These are phyloP conservation scores for Psilocybe tampanensis DNA, from an alignment of 768 basidiomycete species.

Conservation along the genomic window DNA sequence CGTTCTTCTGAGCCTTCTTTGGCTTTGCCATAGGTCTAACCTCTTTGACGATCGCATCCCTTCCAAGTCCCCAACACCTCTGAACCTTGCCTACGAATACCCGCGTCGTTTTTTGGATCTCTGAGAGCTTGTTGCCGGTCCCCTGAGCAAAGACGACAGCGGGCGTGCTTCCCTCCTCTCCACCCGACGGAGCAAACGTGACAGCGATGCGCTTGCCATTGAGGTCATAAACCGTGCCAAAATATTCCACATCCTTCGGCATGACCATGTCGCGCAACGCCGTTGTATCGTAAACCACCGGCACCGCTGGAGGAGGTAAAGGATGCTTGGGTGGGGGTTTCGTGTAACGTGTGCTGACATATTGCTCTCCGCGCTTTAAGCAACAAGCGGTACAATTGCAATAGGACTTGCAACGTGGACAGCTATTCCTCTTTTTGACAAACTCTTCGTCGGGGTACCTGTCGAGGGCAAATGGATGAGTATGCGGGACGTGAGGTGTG, in stretches of 20 bases:
- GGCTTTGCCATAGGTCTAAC: neutral
- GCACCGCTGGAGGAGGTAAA: neutral
- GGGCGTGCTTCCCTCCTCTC: neutral
- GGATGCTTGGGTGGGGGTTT: conserved; percentile 2
- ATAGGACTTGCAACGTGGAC: conserved; percentile 44
- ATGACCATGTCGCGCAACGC: neutral
- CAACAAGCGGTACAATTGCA: conserved; percentile 55
- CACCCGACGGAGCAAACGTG: conserved; percentile 18
- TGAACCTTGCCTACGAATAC: conserved; percentile 34
- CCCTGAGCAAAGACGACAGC: conserved; percentile 20
- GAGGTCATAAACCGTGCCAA: conserved; percentile 32
- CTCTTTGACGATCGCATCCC: conserved; percentile 1
- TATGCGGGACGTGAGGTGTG: neutral
- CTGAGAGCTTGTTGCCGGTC: neutral
- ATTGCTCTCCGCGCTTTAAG: conserved; percentile 46
- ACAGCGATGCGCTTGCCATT: conserved; percentile 29
- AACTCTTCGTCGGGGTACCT: conserved; percentile 31
- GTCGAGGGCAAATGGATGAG: neutral
- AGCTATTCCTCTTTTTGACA: conserved; percentile 24
- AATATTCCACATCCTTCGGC: conserved; percentile 24
- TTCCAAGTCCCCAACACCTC: conserved; percentile 27
- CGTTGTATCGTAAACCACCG: neutral
- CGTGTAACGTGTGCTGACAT: conserved; percentile 24
- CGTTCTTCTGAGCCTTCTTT: neutral
- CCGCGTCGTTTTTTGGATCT: conserved; percentile 1